Evolutionary conservation across 2,329 filamentous ascomycete genomes (phyloP).

Genomic region (Diaporthe sp.): DNA sequence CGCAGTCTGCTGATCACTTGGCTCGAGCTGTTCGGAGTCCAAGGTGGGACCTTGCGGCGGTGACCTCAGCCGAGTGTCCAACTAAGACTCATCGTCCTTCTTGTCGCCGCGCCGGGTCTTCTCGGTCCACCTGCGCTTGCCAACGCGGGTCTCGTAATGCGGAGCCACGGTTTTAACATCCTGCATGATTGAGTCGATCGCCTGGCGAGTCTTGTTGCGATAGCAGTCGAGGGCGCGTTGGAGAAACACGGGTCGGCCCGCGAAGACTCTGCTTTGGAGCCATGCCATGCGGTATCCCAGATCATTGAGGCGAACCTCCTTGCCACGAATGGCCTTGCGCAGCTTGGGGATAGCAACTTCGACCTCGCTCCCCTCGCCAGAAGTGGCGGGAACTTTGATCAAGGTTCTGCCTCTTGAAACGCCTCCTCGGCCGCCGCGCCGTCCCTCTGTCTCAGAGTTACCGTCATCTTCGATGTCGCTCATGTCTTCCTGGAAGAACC

Average conservation of each 20-base stretch:
- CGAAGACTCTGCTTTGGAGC: slow-evolving; percentile 93
- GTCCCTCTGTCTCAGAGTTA: slow-evolving; percentile 61
- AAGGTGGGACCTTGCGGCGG: background rate
- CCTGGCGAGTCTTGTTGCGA: slow-evolving; percentile 87
- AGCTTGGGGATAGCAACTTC: slow-evolving; percentile 82
- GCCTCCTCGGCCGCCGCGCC: slow-evolving; percentile 49
- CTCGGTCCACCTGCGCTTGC: slow-evolving; percentile 81
- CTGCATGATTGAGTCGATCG: slow-evolving; percentile 81
- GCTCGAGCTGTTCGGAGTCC: background rate
- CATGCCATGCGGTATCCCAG: slow-evolving; percentile 95
- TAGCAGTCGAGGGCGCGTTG: slow-evolving; percentile 95
- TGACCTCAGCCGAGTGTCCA: slow-evolving; percentile 15
- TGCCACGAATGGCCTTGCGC: slow-evolving; percentile 74
- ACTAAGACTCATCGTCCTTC: slow-evolving; percentile 45
- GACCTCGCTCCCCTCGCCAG: slow-evolving; percentile 73
- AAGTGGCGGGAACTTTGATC: slow-evolving; percentile 70
- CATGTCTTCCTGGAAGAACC: slow-evolving; percentile 77
- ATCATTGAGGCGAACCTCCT: slow-evolving; percentile 93
- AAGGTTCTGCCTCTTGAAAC: slow-evolving; percentile 49
- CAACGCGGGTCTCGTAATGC: slow-evolving; percentile 89
- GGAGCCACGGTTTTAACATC: slow-evolving; percentile 79
- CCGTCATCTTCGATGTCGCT: slow-evolving; percentile 67
- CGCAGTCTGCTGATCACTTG: too few relatives aligned
- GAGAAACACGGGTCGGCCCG: slow-evolving; percentile 85
- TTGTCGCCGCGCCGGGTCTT: slow-evolving; percentile 56